Base-by-base conservation (phyloP, 2,329 filamentous ascomycete genomes). In the Xylaria sp. region DNA sequence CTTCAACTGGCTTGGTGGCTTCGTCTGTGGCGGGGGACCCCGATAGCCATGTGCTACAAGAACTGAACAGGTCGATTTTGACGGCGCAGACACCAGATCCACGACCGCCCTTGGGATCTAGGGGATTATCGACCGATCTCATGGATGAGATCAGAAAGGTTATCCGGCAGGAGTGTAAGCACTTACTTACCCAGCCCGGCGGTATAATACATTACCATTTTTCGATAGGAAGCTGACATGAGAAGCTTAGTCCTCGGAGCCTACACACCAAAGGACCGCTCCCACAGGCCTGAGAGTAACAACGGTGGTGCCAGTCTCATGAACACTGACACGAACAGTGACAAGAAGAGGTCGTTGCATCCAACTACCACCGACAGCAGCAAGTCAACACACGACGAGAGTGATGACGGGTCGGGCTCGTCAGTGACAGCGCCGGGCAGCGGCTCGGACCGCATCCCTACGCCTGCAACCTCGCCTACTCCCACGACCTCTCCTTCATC, bases 111-210 rank as follows among this genome's bases (percentile, higher is more conserved):
- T 25, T 65, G 10, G 61, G 56, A 18, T 9, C 63, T 1, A 59
- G 60, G 1, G 64, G 63, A n/a, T 56, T 72, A 20, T 65, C 70
- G 6, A 58, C 46, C 4, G 59, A 71, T 63, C 55, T 74, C n/a
- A 52, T 72, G 52, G 68, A 70, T 23, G 69, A 73, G 62, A 72
- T 73, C 13, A 69, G 70, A 44, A 67, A 66, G 44, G 59, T 73
- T 1, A 67, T 73, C 25, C 67, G 67, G 50, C 67, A 73, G 31
- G 73, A 73, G 64, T 66, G 70, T 65, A 68, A 65, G 69, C 59
- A 28, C 18, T 50, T 54, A 28, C 18, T 50, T 54, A 9, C 23
- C 64, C 50, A 28, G 48, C 15, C 44, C 15, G 54, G 15, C 18
- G 39, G 48, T 46, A 48, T 8, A 37, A 25, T 31, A 58, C 13